A percentile compares a stretch with the other conserved stretches of the same genome.
Evolutionary conservation across 2,329 filamentous ascomycete species (phyloP).

Genomic region (Raffaelea deltoideospora): DNA sequence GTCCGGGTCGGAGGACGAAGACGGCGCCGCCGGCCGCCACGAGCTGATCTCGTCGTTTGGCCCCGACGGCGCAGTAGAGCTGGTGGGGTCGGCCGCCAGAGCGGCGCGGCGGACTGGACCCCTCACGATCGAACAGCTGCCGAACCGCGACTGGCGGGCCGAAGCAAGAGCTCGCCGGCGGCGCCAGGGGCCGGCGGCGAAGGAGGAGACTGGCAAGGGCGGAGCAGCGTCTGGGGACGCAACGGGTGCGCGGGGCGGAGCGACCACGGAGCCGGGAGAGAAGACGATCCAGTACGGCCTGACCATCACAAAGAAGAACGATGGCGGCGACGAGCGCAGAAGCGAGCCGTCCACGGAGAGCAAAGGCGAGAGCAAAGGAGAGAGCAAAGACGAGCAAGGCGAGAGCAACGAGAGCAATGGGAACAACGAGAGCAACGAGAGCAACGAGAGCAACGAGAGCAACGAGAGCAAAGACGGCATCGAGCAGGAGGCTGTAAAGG

Average conservation of each 20-base stretch:
- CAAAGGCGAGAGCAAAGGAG: not conserved
- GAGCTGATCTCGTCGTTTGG: slow-evolving; percentile 19
- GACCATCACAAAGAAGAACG: slow-evolving; percentile 15
- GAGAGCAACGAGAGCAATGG: not conserved
- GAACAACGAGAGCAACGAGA: not conserved
- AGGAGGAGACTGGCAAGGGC: too few species aligned
- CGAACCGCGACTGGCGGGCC: slow-evolving; percentile 17
- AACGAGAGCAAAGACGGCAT: not conserved
- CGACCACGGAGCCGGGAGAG: slow-evolving; percentile 16
- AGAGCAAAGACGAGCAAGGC: not conserved
- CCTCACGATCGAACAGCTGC: slow-evolving; percentile 13
- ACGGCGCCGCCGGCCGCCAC: slow-evolving; percentile 10
- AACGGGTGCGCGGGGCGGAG: too few species aligned
- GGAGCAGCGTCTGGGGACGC: too few species aligned
- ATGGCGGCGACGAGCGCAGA: not conserved
- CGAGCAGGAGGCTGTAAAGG: slow-evolving; percentile 9
- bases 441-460: not conserved
- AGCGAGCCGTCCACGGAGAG: too few species aligned
- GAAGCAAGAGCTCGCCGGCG: slow-evolving; percentile 13
- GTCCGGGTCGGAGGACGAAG: slow-evolving; percentile 20
- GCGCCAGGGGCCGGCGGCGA: not conserved
- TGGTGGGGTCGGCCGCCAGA: slow-evolving; percentile 7
- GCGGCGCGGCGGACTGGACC: slow-evolving; percentile 4
- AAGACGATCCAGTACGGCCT: slow-evolving; percentile 23
- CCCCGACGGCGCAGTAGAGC: slow-evolving; percentile 12